These are phyloP conservation scores for Piromyces finnis DNA, from an alignment of 192 early-diverging fungal genomes.

Conservation along the genomic window DNA sequence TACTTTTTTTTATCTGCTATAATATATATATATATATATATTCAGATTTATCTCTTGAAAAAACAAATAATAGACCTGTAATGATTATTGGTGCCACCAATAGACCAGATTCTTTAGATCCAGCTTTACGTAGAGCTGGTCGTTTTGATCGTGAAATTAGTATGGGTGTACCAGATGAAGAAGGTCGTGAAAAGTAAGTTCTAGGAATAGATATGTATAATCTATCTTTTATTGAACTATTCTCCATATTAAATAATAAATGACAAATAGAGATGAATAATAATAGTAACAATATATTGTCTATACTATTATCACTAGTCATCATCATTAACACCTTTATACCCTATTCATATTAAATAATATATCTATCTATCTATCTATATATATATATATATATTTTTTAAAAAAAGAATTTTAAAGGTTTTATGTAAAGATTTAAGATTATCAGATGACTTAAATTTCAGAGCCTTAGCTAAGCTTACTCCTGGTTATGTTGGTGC, in stretches of 20 bases:
- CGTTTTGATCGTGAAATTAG: slow-evolving; percentile 76
- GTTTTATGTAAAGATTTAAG: slow-evolving; percentile 62
- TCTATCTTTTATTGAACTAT: too few relatives aligned
- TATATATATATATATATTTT: too few relatives aligned
- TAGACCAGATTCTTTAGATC: slow-evolving; percentile 68
- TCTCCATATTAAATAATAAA: too few relatives aligned
- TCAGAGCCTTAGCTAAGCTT: slow-evolving; percentile 58
- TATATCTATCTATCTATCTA: too few relatives aligned
- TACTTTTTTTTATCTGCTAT: neutral
- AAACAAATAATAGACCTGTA: slow-evolving; percentile 67
- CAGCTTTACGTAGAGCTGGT: slow-evolving; percentile 64
- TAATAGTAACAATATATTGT: too few relatives aligned
- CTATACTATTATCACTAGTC: too few relatives aligned
- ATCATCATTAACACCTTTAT: too few relatives aligned
- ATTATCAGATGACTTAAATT: slow-evolving; percentile 69
- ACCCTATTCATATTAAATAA: too few relatives aligned
- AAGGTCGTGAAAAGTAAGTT: slow-evolving; percentile 57
- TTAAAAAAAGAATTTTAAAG: slow-evolving; percentile 37
- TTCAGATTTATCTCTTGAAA: slow-evolving; percentile 75
- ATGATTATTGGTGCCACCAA: slow-evolving; percentile 86
- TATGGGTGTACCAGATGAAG: slow-evolving; percentile 80
- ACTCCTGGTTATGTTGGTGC: slow-evolving; percentile 98
- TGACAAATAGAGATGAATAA: too few relatives aligned
- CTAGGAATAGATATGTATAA: too few relatives aligned
- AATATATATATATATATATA: neutral